Evolutionary conservation across 1,284 basidiomycete species (phyloP).

Genomic region (Coniophora puteana): DNA sequence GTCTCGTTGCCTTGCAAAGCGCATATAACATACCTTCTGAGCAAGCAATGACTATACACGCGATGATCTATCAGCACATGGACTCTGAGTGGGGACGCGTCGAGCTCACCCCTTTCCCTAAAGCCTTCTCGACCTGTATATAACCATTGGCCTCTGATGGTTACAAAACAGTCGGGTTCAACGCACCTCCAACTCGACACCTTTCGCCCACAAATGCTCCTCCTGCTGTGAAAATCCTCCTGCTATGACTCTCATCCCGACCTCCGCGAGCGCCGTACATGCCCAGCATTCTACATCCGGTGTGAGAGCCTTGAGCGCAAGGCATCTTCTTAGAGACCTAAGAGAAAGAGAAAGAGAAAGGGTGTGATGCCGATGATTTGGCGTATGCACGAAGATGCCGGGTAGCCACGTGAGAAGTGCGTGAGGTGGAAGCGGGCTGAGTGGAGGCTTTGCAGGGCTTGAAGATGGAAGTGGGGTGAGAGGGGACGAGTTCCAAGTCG

Average conservation of each 20-base stretch:
- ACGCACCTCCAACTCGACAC: conserved; percentile 50
- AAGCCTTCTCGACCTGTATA: conserved; percentile 44
- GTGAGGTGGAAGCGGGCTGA: conserved; percentile 39
- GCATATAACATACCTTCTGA: conserved; percentile 44
- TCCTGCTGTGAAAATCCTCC: conserved; percentile 39
- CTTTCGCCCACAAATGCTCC: conserved; percentile 40
- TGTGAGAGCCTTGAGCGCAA: conserved; percentile 45
- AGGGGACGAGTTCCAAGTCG: too few species aligned
- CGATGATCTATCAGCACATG: conserved; percentile 2
- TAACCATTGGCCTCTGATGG: conserved; percentile 2
- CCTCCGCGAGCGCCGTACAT: conserved; percentile 62
- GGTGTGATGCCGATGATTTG: conserved; percentile 50
- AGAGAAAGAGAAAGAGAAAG: conserved; percentile 54
- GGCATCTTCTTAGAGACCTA: conserved; percentile 49
- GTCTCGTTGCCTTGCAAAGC: conserved; percentile 8
- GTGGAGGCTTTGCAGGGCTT: conserved; percentile 5
- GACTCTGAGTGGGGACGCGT: not conserved
- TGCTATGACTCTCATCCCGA: conserved; percentile 53
- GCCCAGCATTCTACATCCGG: conserved; percentile 62
- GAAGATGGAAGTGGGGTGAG: not conserved
- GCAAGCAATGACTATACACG: conserved; percentile 51
- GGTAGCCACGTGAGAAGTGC: conserved; percentile 59
- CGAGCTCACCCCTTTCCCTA: conserved; percentile 43
- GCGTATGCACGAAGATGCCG: conserved; percentile 54
- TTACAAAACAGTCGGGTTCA: not conserved